Evolutionary conservation across 2,329 filamentous ascomycete species (phyloP), one percentile per base, ranked within the genome.

Genomic region (Ploettnerulaceae sp.): DNA sequence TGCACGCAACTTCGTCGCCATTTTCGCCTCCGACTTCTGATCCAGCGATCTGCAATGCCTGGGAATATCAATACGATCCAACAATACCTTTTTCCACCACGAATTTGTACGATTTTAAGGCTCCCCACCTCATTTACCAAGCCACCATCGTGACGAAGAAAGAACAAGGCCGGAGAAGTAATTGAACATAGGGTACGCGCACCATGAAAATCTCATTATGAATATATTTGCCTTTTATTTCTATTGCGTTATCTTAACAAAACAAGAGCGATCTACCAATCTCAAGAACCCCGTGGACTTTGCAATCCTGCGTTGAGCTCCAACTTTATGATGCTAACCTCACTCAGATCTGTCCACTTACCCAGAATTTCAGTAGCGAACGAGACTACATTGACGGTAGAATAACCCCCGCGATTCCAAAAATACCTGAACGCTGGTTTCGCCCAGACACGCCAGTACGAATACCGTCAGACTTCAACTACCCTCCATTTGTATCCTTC

Each of bases 341-440:
- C 5, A n/a, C 9, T 2, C 64, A 74, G 45, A 67, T 66, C 47
- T 76, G 72, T 69, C 67, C 67, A 34, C 52, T 68, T 7, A 55
- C 55, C 28, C 72, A 75, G 29, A 64, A 66, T 12, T 77, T 77
- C 54, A 64, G 66, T 48, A 76, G 72, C 52, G 74, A 77, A 47
- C 68, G 64, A 38, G 69, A 73, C 48, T 55, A 63, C 49, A 52
- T 57, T 41, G 55, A 61, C 52, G 60, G 59, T 64, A 53, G 22
- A 15, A 7, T 8, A 5, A 9, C 12, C 12, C 11, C 6, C 12
- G 8, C 3, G 32, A 24, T 8, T 20, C 18, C 1, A 20, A n/a
- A 17, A 32, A 25, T 28, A 6, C 14, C 31, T 33, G n/a, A 33
- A n/a, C n/a, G 8, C n/a, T 14, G 31, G 17, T 15, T 3, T 28